A percentile compares a stretch with the other conserved stretches of the same genome.
Evolutionary conservation across 2,329 filamentous ascomycete species (phyloP).

Genomic region (Monosporascus sp.): DNA sequence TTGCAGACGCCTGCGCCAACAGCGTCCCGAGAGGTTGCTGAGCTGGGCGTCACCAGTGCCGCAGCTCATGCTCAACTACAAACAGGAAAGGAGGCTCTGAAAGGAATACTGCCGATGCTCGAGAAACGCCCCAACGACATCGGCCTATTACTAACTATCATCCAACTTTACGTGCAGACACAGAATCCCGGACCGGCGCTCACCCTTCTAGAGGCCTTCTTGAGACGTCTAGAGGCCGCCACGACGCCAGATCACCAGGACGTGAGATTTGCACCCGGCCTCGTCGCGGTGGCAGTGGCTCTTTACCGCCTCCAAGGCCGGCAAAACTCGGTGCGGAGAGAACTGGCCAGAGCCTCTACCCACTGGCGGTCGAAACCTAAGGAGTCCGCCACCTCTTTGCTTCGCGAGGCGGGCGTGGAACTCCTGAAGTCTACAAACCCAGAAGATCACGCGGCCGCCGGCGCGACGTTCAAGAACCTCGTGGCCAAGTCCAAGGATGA

Average conservation of each 20-base stretch:
- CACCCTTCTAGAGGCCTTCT: conserved; percentile 67
- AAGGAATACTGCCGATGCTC: conserved; percentile 61
- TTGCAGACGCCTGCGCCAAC: conserved; percentile 20
- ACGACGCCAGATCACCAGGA: conserved; percentile 53
- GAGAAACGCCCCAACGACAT: conserved; percentile 74
- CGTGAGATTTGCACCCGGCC: conserved; percentile 74
- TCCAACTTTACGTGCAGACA: conserved; percentile 72
- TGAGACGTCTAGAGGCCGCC: conserved; percentile 64
- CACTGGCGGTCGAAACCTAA: conserved; percentile 67
- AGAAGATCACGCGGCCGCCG: conserved; percentile 64
- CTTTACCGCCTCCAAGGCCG: conserved; percentile 75
- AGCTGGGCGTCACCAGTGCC: conserved; percentile 53
- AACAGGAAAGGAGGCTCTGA: conserved; percentile 62
- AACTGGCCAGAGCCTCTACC: conserved; percentile 71
- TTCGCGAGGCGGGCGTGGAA: conserved; percentile 76
- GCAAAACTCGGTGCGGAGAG: conserved; percentile 62
- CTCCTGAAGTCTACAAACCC: conserved; percentile 69
- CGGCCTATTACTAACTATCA: conserved; percentile 70
- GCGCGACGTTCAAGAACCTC: conserved; percentile 72
- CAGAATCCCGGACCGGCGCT: conserved; percentile 71
- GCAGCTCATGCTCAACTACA: conserved; percentile 64
- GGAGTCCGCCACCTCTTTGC: conserved; percentile 55
- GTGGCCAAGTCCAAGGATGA: conserved; percentile 62
- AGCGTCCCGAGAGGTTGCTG: conserved; percentile 28
- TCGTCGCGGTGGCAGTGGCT: conserved; percentile 74